A percentile compares a stretch with the other conserved stretches of the same genome.
Conservation (phyloP, 2,329 filamentous ascomycete genomes). For the Meredithiella fracta region DNA sequence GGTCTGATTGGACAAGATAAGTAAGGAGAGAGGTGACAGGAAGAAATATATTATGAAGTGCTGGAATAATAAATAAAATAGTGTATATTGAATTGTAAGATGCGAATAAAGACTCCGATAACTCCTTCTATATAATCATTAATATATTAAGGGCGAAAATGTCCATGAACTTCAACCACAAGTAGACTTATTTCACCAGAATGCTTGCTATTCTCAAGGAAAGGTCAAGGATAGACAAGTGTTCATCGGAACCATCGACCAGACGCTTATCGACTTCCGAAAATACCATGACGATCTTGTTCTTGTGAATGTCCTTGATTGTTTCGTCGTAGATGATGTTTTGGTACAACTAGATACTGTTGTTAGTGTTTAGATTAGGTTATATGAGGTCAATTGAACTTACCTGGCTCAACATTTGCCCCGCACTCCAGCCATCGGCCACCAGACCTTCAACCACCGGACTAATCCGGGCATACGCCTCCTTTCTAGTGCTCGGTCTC, state of each 20-base stretch:
- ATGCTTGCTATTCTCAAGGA: constrained; percentile 65
- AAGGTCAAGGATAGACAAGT: constrained; percentile 76
- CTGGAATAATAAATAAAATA: background rate
- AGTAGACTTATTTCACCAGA: constrained; percentile 28
- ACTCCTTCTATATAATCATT: constrained; percentile 3
- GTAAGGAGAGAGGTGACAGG: background rate
- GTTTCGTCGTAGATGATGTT: constrained; percentile 68
- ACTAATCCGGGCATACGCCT: constrained; percentile 57
- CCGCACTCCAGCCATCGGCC: constrained; percentile 91
- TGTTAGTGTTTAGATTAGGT: constrained; percentile 16
- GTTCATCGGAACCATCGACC: constrained; percentile 89
- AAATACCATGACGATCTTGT: constrained; percentile 74
- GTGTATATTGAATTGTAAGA: background rate
- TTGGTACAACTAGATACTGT: constrained; percentile 51
- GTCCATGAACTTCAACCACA: background rate
- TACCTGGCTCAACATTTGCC: constrained; percentile 70
- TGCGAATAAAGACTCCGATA: constrained; percentile 1
- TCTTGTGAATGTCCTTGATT: constrained; percentile 73
- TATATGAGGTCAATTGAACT: constrained; percentile 15
- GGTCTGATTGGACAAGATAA: constrained; percentile 30
- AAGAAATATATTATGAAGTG: background rate
- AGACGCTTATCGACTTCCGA: constrained; percentile 89
- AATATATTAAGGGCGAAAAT: background rate
- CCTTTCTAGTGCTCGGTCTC: constrained; percentile 48
- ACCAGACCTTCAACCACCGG: constrained; percentile 78